Conservation (phyloP, 2,329 filamentous ascomycete genomes). For the Fusarium illudens region DNA sequence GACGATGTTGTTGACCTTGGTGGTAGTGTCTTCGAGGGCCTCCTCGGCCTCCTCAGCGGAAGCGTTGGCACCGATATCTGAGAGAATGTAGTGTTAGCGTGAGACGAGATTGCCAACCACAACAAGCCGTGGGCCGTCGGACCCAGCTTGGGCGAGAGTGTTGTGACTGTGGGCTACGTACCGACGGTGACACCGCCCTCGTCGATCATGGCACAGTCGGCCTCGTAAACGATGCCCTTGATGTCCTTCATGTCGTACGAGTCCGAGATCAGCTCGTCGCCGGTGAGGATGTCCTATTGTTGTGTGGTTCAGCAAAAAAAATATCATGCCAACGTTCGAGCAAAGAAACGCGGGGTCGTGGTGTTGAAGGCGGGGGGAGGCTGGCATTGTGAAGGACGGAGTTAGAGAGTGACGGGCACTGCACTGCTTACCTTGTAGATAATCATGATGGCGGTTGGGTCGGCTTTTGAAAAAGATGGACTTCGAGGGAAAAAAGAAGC, state of each 20-base stretch:
- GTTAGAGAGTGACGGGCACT: not conserved
- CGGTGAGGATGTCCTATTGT: constrained; percentile 82
- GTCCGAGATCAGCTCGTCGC: constrained; percentile 97
- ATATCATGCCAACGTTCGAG: constrained; percentile 30
- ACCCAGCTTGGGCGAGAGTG: not conserved
- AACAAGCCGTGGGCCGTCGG: not conserved
- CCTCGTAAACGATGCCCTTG: constrained; percentile 85
- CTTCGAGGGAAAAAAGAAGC: constrained; percentile 23
- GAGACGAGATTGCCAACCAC: not conserved
- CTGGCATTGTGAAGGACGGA: constrained; percentile 3
- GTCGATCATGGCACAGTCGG: constrained; percentile 89
- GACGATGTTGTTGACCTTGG: constrained; percentile 92
- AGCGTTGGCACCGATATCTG: constrained; percentile 93
- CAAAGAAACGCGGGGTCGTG: constrained; percentile 35
- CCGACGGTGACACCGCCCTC: constrained; percentile 78
- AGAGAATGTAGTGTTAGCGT: constrained; percentile 15
- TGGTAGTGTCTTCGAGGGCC: constrained; percentile 71
- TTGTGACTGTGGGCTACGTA: constrained; percentile 54
- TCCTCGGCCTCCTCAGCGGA: constrained; percentile 91
- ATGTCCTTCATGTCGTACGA: constrained; percentile 85
- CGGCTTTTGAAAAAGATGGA: constrained; percentile 28
- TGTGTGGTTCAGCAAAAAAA: constrained; percentile 43
- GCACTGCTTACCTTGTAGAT: constrained; percentile 70
- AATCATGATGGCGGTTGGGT: constrained; percentile 69
- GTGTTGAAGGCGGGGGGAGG: not conserved